These are phyloP conservation scores for Debaryomyces singareniensis DNA, from an alignment of 1,139 yeast genomes.

Conservation along the genomic window DNA sequence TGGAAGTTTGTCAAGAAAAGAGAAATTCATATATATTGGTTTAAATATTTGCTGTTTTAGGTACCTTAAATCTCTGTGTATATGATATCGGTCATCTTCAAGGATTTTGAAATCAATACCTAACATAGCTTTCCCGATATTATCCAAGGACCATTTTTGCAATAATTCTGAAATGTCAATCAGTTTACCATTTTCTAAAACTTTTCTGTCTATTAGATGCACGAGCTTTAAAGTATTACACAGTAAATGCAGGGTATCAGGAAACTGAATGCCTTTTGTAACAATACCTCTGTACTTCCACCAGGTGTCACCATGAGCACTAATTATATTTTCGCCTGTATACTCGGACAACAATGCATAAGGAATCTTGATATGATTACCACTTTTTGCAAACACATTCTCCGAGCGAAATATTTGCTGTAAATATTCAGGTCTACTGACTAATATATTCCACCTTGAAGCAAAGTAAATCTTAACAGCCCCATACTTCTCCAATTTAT, in stretches of 20 bases:
- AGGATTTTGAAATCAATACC: conserved; percentile 41
- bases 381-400: conserved; percentile 49
- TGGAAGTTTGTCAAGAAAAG: conserved; percentile 45
- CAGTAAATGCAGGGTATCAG: conserved; percentile 29
- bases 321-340: conserved; percentile 58
- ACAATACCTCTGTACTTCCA: conserved; percentile 39
- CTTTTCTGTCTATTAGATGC: conserved; percentile 7
- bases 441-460: conserved; percentile 56
- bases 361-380: conserved; percentile 56
- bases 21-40: conserved; percentile 51
- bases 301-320: conserved; percentile 57
- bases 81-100: conserved; percentile 15
- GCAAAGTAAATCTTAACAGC: conserved; percentile 60
- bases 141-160: conserved; percentile 45
- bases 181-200: conserved; percentile 4
- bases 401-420: conserved; percentile 45
- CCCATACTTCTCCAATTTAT: conserved; percentile 42
- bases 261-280: conserved; percentile 47
- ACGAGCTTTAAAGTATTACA: conserved; percentile 25
- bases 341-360: conserved; percentile 49
- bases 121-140: conserved; percentile 43
- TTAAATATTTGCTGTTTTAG: conserved; percentile 52
- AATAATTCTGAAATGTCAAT: conserved; percentile 32
- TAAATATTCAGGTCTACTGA: conserved; percentile 43
- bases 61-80: conserved; percentile 34